Base-by-base conservation (phyloP, 192 early-diverging fungal genomes). In the Coemansia sp. region DNA sequence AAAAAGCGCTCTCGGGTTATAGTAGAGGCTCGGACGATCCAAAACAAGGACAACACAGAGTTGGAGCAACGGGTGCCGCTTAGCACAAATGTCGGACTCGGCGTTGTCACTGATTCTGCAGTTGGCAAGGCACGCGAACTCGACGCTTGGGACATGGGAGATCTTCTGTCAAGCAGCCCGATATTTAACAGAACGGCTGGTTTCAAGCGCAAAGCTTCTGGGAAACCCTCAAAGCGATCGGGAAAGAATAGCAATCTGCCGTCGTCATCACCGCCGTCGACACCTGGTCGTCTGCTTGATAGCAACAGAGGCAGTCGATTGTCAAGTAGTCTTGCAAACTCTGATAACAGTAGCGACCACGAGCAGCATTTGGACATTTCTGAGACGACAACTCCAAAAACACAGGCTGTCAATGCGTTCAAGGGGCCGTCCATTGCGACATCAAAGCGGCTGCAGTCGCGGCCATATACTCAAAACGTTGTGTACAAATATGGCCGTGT, bases 401-500 rank as follows among this genome's bases (percentile, higher is more conserved):
- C 42, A 11, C 38, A 7, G 24, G n/a, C 20, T 3, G 5, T 18
- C 9, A 14, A 28, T 25, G 24, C 25, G 21, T 54, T 46, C 6
- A 56, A 67, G 23, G 77, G 77, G 8, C 77, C 77, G 37, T 80
- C 77, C 2, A 42, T 63, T 5, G 71, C 68, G 3, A 74, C 77
- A 0, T 74, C 66, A 15, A 80, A 68, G 62, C 71, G 77, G 18
- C 47, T 80, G 21, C 77, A 80, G 54, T 60, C 61, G 24, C 67
- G 72, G 2, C 66, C 77, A 4, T 63, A 61, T 38, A 54, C 56
- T 5, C 71, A 73, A 24, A 71, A 80, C 21, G 77, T 80, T 2
- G 77, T 80, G 0, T 80, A 67, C 37, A 80, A 68, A 12, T 80
- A 80, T 36, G 77, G 77, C 4, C 77, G 72, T 53, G 24, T 65